These are phyloP conservation scores for Tetramitus jugosus DNA, from an alignment of 208 protist genomes.

Conservation along the genomic window DNA sequence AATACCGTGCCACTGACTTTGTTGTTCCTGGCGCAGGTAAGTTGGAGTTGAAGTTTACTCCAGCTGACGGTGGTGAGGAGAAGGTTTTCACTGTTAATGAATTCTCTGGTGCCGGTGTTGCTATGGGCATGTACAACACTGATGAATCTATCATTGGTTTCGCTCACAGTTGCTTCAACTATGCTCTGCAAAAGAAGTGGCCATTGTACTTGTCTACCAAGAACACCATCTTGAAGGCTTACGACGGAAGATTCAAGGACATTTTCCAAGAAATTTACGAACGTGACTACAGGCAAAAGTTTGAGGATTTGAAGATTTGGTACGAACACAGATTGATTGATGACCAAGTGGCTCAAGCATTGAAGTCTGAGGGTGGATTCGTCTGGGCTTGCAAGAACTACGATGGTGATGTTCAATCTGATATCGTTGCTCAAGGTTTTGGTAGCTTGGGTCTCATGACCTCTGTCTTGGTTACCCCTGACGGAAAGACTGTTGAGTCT, in stretches of 20 bases:
- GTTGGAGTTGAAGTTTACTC: constrained; percentile 81
- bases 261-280: constrained; percentile 89
- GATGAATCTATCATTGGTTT: constrained; percentile 87
- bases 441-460: constrained; percentile 96
- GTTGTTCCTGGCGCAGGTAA: constrained; percentile 65
- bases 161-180: constrained; percentile 83
- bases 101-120: constrained; percentile 67
- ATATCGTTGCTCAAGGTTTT: constrained; percentile 92
- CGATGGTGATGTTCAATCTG: constrained; percentile 95
- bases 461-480: constrained; percentile 87
- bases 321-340: constrained; percentile 95
- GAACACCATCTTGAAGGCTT: constrained; percentile 95
- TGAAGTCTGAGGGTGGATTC: constrained; percentile 76
- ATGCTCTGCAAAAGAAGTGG: constrained; percentile 72
- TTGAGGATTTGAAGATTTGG: constrained; percentile 67
- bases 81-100: constrained; percentile 69
- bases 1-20: constrained; percentile 88
- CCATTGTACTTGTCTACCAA: constrained; percentile 89
- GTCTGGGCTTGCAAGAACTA: constrained; percentile 97
- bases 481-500: constrained; percentile 90
- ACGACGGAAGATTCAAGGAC: constrained; percentile 92
- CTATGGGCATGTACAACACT: constrained; percentile 92
- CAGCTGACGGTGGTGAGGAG: constrained; percentile 56
- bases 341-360: constrained; percentile 90
- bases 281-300: constrained; percentile 63